Conservation (phyloP, 176 grass and related monocot genomes). For the Elymus sibiricus region DNA sequence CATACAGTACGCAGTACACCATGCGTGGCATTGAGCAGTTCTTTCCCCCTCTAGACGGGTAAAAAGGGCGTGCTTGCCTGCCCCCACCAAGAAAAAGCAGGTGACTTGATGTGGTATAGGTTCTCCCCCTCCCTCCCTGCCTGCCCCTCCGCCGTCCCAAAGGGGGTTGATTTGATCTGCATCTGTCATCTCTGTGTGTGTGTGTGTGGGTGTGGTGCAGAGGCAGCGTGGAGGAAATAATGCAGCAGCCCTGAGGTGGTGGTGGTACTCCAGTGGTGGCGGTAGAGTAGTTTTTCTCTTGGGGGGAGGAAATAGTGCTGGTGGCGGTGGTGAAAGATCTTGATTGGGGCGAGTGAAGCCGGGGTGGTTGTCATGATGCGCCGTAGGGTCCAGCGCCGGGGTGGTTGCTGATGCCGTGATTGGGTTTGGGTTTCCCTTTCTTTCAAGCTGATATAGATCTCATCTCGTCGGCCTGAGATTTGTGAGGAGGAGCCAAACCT, state of each 20-base stretch:
- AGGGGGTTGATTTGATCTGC: not conserved
- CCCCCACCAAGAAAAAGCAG: not conserved
- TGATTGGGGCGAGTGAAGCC: not conserved
- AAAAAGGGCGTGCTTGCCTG: not conserved
- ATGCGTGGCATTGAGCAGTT: not conserved
- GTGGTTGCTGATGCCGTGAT: conserved; percentile 35
- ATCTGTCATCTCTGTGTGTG: not conserved
- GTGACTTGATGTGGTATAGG: conserved; percentile 23
- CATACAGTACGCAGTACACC: not conserved
- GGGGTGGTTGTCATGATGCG: conserved; percentile 17
- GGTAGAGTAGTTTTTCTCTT: not conserved
- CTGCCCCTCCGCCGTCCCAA: not conserved
- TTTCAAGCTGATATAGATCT: conserved; percentile 34
- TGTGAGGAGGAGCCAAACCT: not conserved
- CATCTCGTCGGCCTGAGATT: not conserved
- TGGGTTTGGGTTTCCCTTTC: not conserved
- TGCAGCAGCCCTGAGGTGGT: conserved; percentile 10
- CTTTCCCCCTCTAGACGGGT: not conserved
- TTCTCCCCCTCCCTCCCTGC: conserved; percentile 3
- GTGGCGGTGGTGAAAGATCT: conserved; percentile 19
- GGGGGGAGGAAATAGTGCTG: not conserved
- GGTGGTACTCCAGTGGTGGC: no score
- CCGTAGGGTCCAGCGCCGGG: conserved; percentile 39
- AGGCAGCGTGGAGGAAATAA: conserved; percentile 13
- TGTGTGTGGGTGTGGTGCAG: not conserved